These are phyloP conservation scores for Candida labiduridarum DNA, from an alignment of 1,139 yeast species.

Conservation along the genomic window DNA sequence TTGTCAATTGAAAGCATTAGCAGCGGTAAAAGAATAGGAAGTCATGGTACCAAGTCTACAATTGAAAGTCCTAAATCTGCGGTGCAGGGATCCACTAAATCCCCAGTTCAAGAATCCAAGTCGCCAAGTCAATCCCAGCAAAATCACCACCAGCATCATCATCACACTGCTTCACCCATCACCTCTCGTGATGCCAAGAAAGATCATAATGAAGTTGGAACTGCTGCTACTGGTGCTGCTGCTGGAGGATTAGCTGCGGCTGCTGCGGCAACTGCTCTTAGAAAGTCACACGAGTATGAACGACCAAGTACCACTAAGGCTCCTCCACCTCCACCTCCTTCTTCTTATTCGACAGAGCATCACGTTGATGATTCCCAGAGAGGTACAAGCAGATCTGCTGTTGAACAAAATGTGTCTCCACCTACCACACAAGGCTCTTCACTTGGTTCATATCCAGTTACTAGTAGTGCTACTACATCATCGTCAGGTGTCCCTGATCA, in stretches of 20 bases:
- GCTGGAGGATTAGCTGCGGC: slow-evolving; percentile 11
- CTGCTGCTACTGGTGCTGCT: slow-evolving; percentile 13
- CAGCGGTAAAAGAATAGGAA: not conserved
- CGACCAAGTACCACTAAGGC: not conserved
- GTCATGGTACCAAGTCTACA: not conserved
- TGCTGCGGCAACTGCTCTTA: slow-evolving; percentile 8
- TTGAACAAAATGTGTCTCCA: not conserved
- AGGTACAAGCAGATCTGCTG: not conserved
- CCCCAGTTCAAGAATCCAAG: not conserved
- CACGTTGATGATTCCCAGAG: not conserved
- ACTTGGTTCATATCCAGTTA: not conserved
- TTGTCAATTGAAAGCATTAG: slow-evolving; percentile 11
- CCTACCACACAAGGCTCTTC: not conserved
- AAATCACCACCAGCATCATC: not conserved
- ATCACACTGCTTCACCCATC: not conserved
- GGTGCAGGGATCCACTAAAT: not conserved
- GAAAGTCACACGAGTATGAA: not conserved
- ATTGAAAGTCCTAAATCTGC: not conserved
- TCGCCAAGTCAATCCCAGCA: not conserved
- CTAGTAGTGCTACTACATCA: not conserved
- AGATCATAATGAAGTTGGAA: slow-evolving; percentile 3
- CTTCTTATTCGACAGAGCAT: not conserved
- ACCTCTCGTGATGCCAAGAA: not conserved
- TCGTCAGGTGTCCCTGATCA: not conserved
- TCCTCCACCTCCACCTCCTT: not conserved